A percentile compares a stretch with the other conserved stretches of the same genome.
Conservation (phyloP, 2,329 filamentous ascomycete genomes). For the Alternaria gaisen region DNA sequence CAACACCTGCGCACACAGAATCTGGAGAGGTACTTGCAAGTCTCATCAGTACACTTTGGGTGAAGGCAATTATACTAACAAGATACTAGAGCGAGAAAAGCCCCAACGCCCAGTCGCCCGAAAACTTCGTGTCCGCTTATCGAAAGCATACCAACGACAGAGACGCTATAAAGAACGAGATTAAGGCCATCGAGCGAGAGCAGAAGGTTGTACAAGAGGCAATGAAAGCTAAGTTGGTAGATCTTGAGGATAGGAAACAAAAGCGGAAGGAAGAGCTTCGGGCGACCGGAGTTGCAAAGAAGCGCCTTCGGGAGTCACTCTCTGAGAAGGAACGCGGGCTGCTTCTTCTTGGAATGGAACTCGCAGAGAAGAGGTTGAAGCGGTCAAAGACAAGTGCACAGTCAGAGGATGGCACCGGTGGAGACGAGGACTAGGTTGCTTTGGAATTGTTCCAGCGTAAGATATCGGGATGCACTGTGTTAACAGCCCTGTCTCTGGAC, state of each 20-base stretch:
- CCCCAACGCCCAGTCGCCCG: background rate
- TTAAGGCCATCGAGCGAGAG: background rate
- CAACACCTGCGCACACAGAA: background rate
- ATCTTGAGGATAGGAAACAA: background rate
- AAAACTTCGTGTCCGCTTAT: background rate
- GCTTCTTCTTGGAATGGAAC: background rate
- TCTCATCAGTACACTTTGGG: background rate
- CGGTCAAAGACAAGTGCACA: background rate
- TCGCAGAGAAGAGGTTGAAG: background rate
- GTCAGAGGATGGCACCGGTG: background rate
- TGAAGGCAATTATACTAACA: background rate
- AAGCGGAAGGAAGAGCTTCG: background rate
- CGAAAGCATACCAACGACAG: background rate
- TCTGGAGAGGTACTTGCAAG: background rate
- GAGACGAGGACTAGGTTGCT: background rate
- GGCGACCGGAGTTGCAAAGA: background rate
- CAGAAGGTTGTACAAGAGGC: too few relatives aligned
- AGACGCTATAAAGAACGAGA: background rate
- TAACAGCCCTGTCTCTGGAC: background rate
- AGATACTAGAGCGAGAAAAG: background rate
- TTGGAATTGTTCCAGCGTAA: background rate
- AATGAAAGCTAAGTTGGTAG: background rate
- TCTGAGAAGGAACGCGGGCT: background rate
- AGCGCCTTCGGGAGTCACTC: background rate
- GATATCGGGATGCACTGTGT: background rate